Evolutionary conservation across 345 rosid genomes (phyloP), one percentile per base, ranked within the genome.

Genomic region (Euclidium syriacum): DNA sequence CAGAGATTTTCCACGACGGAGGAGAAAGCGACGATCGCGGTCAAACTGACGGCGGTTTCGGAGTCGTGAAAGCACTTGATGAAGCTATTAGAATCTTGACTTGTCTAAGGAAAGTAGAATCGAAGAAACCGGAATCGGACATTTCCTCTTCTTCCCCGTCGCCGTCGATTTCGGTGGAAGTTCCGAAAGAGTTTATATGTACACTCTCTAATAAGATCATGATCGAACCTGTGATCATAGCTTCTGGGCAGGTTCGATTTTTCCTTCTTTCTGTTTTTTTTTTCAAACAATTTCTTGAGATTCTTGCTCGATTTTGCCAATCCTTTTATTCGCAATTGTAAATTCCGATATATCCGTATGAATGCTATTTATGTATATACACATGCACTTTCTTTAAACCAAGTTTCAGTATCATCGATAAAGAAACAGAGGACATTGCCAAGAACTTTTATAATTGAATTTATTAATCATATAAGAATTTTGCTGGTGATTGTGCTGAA

Each of bases 221-320:
- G 89, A 85, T 43, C 62, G 62, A 61, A 12, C 87, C 89, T 55
- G 87, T 85, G 10, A 62, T 83, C 52, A 46, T 85, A 54, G 75
- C 77, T 26, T 73, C 83, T 54, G 91, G 87, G 0, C 78, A 74
- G 91, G 91, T 83, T 62, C 11, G 66, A 25, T 23, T 20, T 49
- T 53, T 2, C 11, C 1, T 7, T 5, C 22, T 20, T 18, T 29
- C n/a, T 29, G 4, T 24, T 4, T 9, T 3, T 8, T 10, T 7
- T 14, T 24, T 18, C 2, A 65, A 14, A 22, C 11, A n/a, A 16
- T 39, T 40, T 52, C 27, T 52, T 62, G 24, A 0, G 24, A 41
- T 40, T 47, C 24, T 65, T 17, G 35, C 12, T 38, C 3, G 15
- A 15, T 19, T 41, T 57, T 46, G 16, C 32, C 54, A 16, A 23